Conservation (phyloP, 2,329 filamentous ascomycete genomes). For the Pyrenochaeta sp. region DNA sequence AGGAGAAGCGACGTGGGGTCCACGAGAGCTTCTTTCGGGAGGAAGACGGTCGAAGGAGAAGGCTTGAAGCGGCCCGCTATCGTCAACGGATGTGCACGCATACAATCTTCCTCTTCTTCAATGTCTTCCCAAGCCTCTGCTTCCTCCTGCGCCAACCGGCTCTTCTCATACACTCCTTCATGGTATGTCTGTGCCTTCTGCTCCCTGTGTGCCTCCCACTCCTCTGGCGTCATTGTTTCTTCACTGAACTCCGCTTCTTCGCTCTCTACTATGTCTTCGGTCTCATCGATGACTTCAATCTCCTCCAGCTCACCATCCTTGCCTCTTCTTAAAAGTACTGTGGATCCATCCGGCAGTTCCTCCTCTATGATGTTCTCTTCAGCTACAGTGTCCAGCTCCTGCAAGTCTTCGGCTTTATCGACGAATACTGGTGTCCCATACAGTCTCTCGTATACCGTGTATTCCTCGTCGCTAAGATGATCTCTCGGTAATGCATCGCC, state of each 20-base stretch:
- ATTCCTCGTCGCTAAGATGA: constrained; percentile 75
- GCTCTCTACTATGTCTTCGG: constrained; percentile 42
- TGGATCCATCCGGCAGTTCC: constrained; percentile 39
- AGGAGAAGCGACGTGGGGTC: constrained; percentile 75
- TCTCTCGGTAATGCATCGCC: constrained; percentile 78
- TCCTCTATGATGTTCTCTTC: constrained; percentile 53
- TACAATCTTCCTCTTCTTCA: constrained; percentile 49
- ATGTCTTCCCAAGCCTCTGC: constrained; percentile 47
- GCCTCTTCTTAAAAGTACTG: constrained; percentile 62
- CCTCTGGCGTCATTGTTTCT: constrained; percentile 37
- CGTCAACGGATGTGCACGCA: constrained; percentile 78
- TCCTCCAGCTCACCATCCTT: constrained; percentile 69
- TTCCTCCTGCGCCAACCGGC: constrained; percentile 53
- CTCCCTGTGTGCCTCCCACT: constrained; percentile 48
- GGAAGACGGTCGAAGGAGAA: constrained; percentile 74
- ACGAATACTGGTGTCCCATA: constrained; percentile 77
- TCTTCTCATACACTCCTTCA: constrained; percentile 51
- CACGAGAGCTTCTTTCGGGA: constrained; percentile 75
- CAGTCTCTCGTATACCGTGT: constrained; percentile 77
- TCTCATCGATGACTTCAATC: constrained; percentile 54
- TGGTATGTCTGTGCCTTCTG: constrained; percentile 43
- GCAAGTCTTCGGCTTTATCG: constrained; percentile 64
- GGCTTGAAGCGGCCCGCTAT: constrained; percentile 77
- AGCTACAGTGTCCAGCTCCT: constrained; percentile 56
- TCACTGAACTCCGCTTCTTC: constrained; percentile 36